phyloP scores from a whole-genome alignment of 257 asterid genomes.

The Solanum ossicruentum region DNA sequence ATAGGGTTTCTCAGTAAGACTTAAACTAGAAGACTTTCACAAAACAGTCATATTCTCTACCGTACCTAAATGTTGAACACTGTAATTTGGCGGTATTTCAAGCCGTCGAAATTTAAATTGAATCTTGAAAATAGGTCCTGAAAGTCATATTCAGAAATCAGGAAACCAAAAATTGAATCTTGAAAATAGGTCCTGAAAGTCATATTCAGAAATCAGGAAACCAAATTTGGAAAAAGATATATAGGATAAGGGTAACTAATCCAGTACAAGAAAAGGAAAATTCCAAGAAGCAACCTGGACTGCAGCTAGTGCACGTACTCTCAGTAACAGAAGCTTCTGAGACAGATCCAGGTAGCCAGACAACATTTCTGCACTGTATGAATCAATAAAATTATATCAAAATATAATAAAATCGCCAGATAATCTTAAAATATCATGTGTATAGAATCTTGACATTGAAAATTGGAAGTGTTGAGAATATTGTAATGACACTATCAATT shows the following conservation, averaged over 20 bases:
- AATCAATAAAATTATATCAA: neutral
- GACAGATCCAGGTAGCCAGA: constrained; percentile 94
- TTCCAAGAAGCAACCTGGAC: constrained; percentile 52
- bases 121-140: constrained; percentile 83
- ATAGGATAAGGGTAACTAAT: neutral
- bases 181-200: constrained; percentile 62
- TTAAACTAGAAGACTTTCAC: neutral
- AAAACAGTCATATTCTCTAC: constrained; percentile 2
- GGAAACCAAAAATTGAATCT: constrained; percentile 50
- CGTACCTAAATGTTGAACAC: constrained; percentile 75
- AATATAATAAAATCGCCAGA: neutral
- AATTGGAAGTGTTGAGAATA: neutral
- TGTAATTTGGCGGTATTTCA: constrained; percentile 85
- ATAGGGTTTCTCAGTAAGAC: neutral
- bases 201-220: constrained; percentile 5
- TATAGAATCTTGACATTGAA: neutral
- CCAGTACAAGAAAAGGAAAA: neutral
- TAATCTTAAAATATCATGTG: neutral
- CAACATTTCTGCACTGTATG: constrained; percentile 80
- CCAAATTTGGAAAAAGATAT: neutral
- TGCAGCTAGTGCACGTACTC: constrained; percentile 54
- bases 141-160: constrained; percentile 2
- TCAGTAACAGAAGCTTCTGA: constrained; percentile 70
- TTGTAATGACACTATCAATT: neutral
- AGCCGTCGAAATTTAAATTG: constrained; percentile 86